A percentile compares a stretch with the other conserved stretches of the same genome.
phyloP scores from a whole-genome alignment of 768 basidiomycete genomes.

The Boletus huronensis region DNA sequence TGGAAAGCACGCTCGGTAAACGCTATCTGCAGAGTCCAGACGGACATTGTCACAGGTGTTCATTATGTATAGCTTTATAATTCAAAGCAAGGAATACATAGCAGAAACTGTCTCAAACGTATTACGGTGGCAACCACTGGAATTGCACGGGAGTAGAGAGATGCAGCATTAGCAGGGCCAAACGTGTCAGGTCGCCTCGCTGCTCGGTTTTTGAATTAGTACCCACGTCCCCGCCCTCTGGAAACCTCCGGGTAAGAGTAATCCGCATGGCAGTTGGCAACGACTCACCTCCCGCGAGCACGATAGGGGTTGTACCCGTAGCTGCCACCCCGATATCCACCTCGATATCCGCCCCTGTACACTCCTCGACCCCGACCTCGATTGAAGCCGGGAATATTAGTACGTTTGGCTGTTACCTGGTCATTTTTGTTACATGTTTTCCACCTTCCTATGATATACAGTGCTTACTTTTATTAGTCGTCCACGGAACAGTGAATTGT shows the following conservation, averaged over 20 bases:
- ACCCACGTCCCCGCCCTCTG: slow-evolving; percentile 78
- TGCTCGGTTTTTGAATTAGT: slow-evolving; percentile 25
- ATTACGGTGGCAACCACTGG: slow-evolving; percentile 9
- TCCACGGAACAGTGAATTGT: slow-evolving; percentile 94
- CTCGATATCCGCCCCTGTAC: slow-evolving; percentile 59
- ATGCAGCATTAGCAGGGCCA: slow-evolving; percentile 4
- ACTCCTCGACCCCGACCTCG: slow-evolving; percentile 75
- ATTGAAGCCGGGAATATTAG: slow-evolving; percentile 91
- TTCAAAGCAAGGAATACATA: slow-evolving; percentile 30
- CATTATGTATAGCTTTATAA: slow-evolving; percentile 31
- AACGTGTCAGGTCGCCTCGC: slow-evolving; percentile 18
- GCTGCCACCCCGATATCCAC: slow-evolving; percentile 56
- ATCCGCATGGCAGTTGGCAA: slow-evolving; percentile 7
- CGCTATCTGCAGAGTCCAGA: not conserved
- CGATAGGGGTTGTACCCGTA: slow-evolving; percentile 52
- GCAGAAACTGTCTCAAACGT: slow-evolving; percentile 19
- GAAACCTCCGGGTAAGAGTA: slow-evolving; percentile 5
- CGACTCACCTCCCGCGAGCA: slow-evolving; percentile 69
- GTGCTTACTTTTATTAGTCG: slow-evolving; percentile 80
- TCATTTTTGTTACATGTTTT: not conserved
- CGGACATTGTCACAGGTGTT: not conserved
- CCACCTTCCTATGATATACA: not conserved
- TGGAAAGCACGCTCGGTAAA: not conserved
- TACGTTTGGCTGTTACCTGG: slow-evolving; percentile 93
- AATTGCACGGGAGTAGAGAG: slow-evolving; percentile 10